These are phyloP conservation scores for Rhodamnia argentea DNA, from an alignment of 345 rosid species.

Conservation along the genomic window DNA sequence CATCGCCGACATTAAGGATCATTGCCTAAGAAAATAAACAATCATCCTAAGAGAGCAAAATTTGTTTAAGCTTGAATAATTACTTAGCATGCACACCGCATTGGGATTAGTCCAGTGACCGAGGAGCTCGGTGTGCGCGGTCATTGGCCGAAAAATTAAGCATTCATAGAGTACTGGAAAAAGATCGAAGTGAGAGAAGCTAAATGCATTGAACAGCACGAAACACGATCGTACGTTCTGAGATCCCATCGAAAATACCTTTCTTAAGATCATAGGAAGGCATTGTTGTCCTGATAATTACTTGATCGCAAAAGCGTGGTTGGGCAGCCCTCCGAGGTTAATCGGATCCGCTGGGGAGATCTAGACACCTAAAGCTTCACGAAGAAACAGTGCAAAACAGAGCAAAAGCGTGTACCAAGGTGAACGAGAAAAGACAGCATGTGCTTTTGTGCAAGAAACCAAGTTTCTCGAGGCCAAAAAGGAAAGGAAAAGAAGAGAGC, in stretches of 20 bases:
- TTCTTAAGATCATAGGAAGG: neutral
- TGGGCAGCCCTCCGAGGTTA: neutral
- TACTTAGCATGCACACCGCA: rapidly evolving
- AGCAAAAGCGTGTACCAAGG: neutral
- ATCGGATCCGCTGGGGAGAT: neutral
- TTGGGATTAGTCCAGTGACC: rapidly evolving
- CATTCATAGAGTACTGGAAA: neutral
- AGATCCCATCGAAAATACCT: neutral
- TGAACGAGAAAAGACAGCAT: neutral
- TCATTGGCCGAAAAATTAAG: neutral
- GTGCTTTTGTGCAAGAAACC: neutral
- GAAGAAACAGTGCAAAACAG: neutral
- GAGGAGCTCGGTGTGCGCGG: neutral
- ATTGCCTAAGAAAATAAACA: rapidly evolving
- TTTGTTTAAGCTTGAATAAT: rapidly evolving
- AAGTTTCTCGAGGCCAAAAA: neutral
- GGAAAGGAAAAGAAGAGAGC: neutral
- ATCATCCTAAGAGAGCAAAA: rapidly evolving
- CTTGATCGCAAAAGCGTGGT: neutral
- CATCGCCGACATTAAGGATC: rapidly evolving
- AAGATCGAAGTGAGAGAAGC: neutral
- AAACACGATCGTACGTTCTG: neutral
- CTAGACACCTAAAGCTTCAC: neutral
- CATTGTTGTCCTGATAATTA: neutral
- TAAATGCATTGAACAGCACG: neutral